These are phyloP conservation scores for Telopea speciosissima DNA, from an alignment of 177 flowering plant species.

Conservation along the genomic window DNA sequence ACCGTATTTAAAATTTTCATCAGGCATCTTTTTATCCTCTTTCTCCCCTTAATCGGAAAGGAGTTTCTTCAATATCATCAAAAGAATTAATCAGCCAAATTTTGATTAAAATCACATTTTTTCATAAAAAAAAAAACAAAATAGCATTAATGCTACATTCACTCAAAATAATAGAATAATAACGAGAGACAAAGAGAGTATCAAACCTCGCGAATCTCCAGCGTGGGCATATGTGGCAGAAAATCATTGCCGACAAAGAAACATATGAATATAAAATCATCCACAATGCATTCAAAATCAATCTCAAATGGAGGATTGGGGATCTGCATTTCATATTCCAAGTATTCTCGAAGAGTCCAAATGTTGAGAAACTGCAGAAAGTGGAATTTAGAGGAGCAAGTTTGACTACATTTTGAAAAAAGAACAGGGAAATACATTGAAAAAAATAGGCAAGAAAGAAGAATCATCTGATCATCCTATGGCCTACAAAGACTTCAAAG, in stretches of 20 bases:
- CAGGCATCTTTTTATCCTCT: no score
- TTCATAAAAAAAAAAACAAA: no score
- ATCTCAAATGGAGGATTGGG: constrained; percentile 71
- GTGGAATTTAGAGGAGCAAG: not conserved
- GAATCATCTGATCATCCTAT: constrained; percentile 2
- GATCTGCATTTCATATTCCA: constrained; percentile 84
- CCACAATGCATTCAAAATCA: constrained; percentile 84
- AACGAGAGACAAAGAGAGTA: not conserved
- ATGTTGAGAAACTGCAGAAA: constrained; percentile 78
- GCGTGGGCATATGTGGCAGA: constrained; percentile 97
- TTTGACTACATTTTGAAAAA: not conserved
- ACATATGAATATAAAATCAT: constrained; percentile 95
- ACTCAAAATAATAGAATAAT: not conserved
- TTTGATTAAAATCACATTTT: no score
- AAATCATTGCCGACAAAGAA: constrained; percentile 99
- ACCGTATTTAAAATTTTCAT: no score
- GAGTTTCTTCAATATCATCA: no score
- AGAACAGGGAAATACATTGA: not conserved
- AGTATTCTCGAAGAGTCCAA: constrained; percentile 93
- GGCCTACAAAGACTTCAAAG: not conserved
- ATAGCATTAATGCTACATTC: no score
- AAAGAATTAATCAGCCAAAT: not conserved
- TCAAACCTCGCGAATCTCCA: constrained; percentile 98
- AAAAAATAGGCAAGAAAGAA: constrained; percentile 1
- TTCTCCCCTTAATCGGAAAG: no score